Base-by-base conservation (phyloP, 257 asterid species). In the Solanum sejunctum region DNA sequence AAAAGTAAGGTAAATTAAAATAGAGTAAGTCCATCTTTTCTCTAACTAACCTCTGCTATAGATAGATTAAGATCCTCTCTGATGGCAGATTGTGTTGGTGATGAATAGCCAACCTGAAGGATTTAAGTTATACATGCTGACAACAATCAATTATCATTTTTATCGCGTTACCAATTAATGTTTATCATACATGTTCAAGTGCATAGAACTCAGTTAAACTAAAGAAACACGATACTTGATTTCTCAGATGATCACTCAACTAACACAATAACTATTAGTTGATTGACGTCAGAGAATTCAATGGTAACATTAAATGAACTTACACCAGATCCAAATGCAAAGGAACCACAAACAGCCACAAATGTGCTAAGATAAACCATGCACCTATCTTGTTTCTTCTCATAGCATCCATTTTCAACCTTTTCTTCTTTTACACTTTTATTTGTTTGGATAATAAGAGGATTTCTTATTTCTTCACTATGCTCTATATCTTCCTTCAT, bases 261-360 rank as follows among this genome's bases (percentile, higher is more conserved):
- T 36, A 36, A 36, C n/a, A 1, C 11, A 60, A 60, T 1, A 60
- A 60, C 67, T 60, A n/a, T 60, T 60, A 60, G 67, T 60, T 63
- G 39, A 63, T 18, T 63, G 39, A 63, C 41, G 41, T 4, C 41
- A 2, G 23, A 36, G 5, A 36, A 36, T 3, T 5, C 41, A 36
- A 36, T 36, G 41, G 41, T 36, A 36, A 36, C 41, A 5, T 36
- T 36, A 36, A 3, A 64, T 10, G 57, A 85, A 88, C 93, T 55
- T 94, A 95, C 98, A 77, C 98, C 94, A 67, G 94, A 88, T 85
- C 99, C 99, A 69, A 95, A 97, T n/a, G 96, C 91, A 67, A 88
- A 97, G 54, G 98, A 93, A 45, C 99, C 98, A 82, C 98, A 97
- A 61, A 93, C 96, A 32, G 98, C 98, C 43, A 95, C 93, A 23